Conservation (phyloP, 768 basidiomycete species). For the Pisolithus orientalis region DNA sequence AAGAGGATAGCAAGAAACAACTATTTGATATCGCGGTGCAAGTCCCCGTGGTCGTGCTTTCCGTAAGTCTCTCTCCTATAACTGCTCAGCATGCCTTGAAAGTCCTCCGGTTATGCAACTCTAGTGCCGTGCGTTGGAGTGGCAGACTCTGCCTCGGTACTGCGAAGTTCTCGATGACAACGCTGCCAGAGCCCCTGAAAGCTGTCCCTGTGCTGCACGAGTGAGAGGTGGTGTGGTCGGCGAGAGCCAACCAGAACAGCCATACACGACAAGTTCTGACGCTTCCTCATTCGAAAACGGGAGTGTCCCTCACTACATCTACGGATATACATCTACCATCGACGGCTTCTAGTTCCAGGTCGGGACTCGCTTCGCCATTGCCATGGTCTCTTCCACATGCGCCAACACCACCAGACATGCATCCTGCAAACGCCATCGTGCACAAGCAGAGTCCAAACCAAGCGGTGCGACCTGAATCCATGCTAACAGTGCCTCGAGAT, state of each 20-base stretch:
- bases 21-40: slow-evolving; percentile 86
- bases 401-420: too few species aligned
- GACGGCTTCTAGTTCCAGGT: neutral
- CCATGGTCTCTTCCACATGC: too few species aligned
- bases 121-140: slow-evolving; percentile 78
- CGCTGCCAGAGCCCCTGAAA: neutral
- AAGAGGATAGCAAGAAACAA: slow-evolving; percentile 70
- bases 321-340: neutral
- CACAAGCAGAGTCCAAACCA: too few species aligned
- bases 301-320: neutral
- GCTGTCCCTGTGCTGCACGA: slow-evolving; percentile 39
- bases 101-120: neutral
- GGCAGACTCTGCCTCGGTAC: slow-evolving; percentile 75
- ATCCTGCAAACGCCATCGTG: too few species aligned
- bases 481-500: neutral
- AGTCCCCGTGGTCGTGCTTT: slow-evolving; percentile 81
- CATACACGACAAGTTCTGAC: slow-evolving; percentile 24
- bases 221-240: neutral
- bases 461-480: too few species aligned
- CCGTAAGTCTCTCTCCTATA: slow-evolving; percentile 45
- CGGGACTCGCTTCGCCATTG: too few species aligned
- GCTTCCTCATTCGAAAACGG: slow-evolving; percentile 26
- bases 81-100: neutral
- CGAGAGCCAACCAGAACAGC: slow-evolving; percentile 15
- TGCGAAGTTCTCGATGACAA: slow-evolving; percentile 30